Conservation (phyloP, 2,329 filamentous ascomycete genomes). For the Colletotrichum australisinense region DNA sequence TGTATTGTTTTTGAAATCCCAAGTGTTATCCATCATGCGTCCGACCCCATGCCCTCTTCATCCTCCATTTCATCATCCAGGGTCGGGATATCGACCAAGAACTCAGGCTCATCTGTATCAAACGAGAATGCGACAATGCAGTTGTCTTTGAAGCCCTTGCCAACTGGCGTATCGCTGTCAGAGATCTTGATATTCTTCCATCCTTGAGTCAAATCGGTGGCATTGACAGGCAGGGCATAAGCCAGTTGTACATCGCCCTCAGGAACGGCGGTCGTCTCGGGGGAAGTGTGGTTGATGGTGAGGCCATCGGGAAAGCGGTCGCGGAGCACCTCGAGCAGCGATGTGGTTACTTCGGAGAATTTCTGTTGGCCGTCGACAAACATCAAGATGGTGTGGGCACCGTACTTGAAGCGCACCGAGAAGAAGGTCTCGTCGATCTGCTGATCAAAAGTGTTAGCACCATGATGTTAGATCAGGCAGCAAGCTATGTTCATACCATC, state of each 20-base stretch:
- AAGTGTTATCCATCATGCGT: constrained; percentile 8
- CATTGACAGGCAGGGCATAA: constrained; percentile 58
- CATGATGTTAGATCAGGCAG: neutral
- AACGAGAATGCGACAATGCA: constrained; percentile 63
- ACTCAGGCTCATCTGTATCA: constrained; percentile 52
- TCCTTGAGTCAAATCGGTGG: constrained; percentile 57
- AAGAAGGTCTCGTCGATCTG: constrained; percentile 61
- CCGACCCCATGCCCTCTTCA: constrained; percentile 44
- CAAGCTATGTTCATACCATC: constrained; percentile 5
- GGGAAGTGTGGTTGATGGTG: constrained; percentile 46
- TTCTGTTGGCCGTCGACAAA: constrained; percentile 69
- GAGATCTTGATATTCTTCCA: constrained; percentile 60
- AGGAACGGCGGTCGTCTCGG: constrained; percentile 53
- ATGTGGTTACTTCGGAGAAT: constrained; percentile 66
- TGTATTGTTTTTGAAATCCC: constrained; percentile 9
- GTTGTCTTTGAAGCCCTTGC: constrained; percentile 59
- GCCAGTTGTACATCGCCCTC: constrained; percentile 52
- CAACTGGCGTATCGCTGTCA: constrained; percentile 52
- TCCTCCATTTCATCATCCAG: constrained; percentile 55
- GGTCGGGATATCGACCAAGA: constrained; percentile 58
- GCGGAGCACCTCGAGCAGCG: constrained; percentile 68
- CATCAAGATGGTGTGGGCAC: constrained; percentile 77
- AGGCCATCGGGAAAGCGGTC: constrained; percentile 69
- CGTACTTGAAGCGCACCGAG: constrained; percentile 79
- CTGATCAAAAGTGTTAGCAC: constrained; percentile 13